Conservation (phyloP, 192 early-diverging fungal genomes). For the Mortierella alpina region DNA sequence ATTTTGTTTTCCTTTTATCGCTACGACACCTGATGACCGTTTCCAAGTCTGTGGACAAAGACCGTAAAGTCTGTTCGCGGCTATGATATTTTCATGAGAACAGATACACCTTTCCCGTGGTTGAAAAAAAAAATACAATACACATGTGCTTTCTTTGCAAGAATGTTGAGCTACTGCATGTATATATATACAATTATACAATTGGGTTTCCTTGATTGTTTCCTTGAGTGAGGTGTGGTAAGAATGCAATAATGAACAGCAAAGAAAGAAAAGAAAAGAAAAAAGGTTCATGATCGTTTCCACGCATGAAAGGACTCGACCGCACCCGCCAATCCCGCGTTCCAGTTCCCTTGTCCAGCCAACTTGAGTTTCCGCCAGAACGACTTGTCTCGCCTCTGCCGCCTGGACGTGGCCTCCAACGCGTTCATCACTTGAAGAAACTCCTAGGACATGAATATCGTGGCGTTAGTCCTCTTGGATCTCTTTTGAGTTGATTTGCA, state of each 20-base stretch:
- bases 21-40: background rate
- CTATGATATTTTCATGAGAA: too few species aligned
- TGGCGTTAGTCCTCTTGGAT: background rate
- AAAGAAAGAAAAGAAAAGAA: too few species aligned
- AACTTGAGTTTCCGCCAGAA: slow-evolving; percentile 43
- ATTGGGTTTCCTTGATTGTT: background rate
- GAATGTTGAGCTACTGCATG: background rate
- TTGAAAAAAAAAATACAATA: too few species aligned
- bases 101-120: too few species aligned
- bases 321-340: slow-evolving; percentile 41
- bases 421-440: slow-evolving; percentile 53
- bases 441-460: slow-evolving; percentile 16
- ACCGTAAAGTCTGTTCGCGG: too few species aligned
- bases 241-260: too few species aligned
- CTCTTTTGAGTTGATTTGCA: background rate
- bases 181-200: background rate
- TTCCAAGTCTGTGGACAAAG: too few species aligned
- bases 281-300: slow-evolving; percentile 30
- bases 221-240: background rate
- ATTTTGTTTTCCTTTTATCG: background rate
- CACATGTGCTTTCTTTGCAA: too few species aligned
- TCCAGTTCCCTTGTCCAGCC: slow-evolving; percentile 48
- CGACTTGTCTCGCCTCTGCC: slow-evolving; percentile 42
- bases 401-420: slow-evolving; percentile 35
- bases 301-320: slow-evolving; percentile 43